Evolutionary conservation across 1,284 basidiomycete species (phyloP).

Genomic region (Porodaedalea pini): DNA sequence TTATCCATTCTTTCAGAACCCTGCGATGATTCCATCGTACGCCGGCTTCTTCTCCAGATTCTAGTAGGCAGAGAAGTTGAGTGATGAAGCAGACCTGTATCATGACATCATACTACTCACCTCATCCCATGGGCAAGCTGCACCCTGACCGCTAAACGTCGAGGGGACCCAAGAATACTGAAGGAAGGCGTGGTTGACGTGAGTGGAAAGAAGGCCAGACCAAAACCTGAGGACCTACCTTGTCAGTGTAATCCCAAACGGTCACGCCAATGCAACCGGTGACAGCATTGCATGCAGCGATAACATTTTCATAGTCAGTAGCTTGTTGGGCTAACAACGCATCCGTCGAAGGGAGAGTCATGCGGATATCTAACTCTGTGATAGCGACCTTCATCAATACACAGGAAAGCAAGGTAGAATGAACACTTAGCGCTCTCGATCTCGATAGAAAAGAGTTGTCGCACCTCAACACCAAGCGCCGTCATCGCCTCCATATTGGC

Average conservation of each 20-base stretch:
- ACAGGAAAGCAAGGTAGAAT: no score
- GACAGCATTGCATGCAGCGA: constrained; percentile 43
- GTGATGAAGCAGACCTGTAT: background rate
- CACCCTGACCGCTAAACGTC: constrained; percentile 26
- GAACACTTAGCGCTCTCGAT: background rate
- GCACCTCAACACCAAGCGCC: constrained; percentile 48
- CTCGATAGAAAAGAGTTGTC: background rate
- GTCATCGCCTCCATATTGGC: constrained; percentile 44
- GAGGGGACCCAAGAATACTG: constrained; percentile 26
- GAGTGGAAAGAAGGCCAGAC: background rate
- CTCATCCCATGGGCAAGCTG: constrained; percentile 26
- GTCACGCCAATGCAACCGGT: constrained; percentile 38
- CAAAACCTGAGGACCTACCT: constrained; percentile 22
- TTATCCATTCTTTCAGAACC: constrained; percentile 8
- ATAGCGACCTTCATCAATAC: constrained; percentile 32
- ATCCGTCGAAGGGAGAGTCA: constrained; percentile 46
- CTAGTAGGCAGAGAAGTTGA: constrained; percentile 5
- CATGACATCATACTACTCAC: constrained; percentile 7
- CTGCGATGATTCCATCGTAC: constrained; percentile 23
- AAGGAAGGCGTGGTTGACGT: background rate
- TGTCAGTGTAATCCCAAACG: constrained; percentile 50
- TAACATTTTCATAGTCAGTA: constrained; percentile 44
- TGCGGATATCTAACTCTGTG: constrained; percentile 54
- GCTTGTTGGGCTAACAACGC: constrained; percentile 47
- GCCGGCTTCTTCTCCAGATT: constrained; percentile 25